Base-by-base conservation (phyloP, 106 monocot genomes). In the Dioscorea dumetorum region DNA sequence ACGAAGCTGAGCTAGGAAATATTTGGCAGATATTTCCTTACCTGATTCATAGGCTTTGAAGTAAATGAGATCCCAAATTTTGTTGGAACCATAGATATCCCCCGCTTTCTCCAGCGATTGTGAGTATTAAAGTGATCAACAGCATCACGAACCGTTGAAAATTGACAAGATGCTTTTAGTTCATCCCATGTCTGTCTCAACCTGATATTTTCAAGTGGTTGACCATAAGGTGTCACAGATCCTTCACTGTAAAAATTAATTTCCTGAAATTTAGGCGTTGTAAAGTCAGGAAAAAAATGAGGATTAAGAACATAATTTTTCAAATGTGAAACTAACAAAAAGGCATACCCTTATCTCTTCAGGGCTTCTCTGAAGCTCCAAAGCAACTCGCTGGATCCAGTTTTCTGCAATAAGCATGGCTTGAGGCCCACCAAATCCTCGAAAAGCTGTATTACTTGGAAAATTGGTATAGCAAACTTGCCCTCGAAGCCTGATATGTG, bases 41-140 rank as follows among this genome's bases (percentile, higher is more conserved):
- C 95, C 84, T 99, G 99, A 68, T 99, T 99, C 87, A 99, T 80
- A 74, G 74, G 73, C 63, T 92, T 85, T 58, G 85, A 12, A 32
- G 99, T 90, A 61, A 99, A 99, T 57, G 93, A 93, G 69, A 99
- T 99, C 24, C 99, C 99, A 79, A 99, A 99, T 73, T 99, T 99
- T 11, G 99, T 99, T 20, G 99, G 99, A 48, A 99, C 60, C 83
- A 99, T 84, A 15, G 99, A 79, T 67, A 93, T 28, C 68, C 99
- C 99, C 65, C 87, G 93, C 67, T 99, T 99, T 54, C 67, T 93
- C 92, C 92, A 99, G 20, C 99, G 93, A 68, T 86, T 99, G 20
- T 76, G 48, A 24, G 20, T 22, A 63, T 99, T 99, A 77, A 87
- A 99, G 21, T 59, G 16, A 24, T 70, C 72, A 31, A 82, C 87